Evolutionary conservation across 2,329 filamentous ascomycete species (phyloP).

Genomic region (Phoma sp.): DNA sequence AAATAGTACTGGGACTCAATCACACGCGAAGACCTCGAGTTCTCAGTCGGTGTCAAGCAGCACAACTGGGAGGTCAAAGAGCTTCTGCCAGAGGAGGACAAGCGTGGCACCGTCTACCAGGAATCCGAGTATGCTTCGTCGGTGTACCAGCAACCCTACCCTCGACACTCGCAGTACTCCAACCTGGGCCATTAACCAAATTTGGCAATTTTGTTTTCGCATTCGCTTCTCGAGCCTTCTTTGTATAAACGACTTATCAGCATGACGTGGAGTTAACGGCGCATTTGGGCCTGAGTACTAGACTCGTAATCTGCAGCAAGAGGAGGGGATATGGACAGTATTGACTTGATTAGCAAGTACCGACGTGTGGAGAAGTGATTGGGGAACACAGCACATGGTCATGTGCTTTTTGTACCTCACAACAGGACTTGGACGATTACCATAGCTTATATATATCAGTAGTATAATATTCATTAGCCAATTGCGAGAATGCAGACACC

Average conservation of each 20-base stretch:
- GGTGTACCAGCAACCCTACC: constrained; percentile 48
- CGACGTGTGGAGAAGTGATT: neutral
- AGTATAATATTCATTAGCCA: constrained; percentile 14
- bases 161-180: constrained; percentile 46
- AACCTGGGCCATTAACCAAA: constrained; percentile 38
- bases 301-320: constrained; percentile 7
- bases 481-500: neutral
- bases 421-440: constrained; percentile 10
- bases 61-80: constrained; percentile 99
- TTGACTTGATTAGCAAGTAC: neutral
- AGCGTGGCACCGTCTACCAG: constrained; percentile 78
- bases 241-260: constrained; percentile 6
- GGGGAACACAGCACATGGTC: neutral
- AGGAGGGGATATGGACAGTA: neutral
- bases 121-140: constrained; percentile 65
- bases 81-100: constrained; percentile 75
- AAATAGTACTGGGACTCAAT: constrained; percentile 97
- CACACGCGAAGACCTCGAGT: constrained; percentile 96
- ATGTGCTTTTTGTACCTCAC: neutral
- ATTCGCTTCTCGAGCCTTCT: constrained; percentile 7
- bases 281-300: constrained; percentile 2
- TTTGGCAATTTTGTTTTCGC: neutral
- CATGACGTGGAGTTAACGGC: constrained; percentile 4
- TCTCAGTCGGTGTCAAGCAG: constrained; percentile 91
- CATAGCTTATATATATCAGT: constrained; percentile 26